Evolutionary conservation across 2,329 filamentous ascomycete genomes (phyloP).

Genomic region (Metarhizium sp.): DNA sequence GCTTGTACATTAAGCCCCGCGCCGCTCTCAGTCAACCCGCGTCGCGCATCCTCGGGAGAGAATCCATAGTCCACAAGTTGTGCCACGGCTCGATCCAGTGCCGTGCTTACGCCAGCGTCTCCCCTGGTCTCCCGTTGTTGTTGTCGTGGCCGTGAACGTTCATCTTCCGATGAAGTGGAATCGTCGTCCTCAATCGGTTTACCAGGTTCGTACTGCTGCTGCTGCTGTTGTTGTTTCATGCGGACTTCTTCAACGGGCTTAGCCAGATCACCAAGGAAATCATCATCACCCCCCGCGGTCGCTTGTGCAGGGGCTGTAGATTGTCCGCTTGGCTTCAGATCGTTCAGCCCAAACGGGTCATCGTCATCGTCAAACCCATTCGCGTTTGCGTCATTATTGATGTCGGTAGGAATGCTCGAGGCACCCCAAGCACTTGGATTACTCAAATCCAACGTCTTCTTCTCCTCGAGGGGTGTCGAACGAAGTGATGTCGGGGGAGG

Average conservation of each 20-base stretch:
- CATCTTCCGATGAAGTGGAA: slow-evolving; percentile 37
- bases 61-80: slow-evolving; percentile 96
- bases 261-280: slow-evolving; percentile 55
- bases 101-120: slow-evolving; percentile 18
- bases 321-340: slow-evolving; percentile 37
- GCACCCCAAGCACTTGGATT: slow-evolving; percentile 44
- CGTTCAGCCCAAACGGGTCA: slow-evolving; percentile 75
- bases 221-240: slow-evolving; percentile 11
- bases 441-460: slow-evolving; percentile 37
- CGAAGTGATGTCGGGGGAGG: slow-evolving; percentile 40
- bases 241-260: slow-evolving; percentile 57
- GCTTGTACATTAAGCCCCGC: slow-evolving; percentile 73
- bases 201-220: slow-evolving; percentile 31
- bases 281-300: slow-evolving; percentile 44
- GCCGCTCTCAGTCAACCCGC: slow-evolving; percentile 72
- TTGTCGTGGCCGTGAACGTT: slow-evolving; percentile 9
- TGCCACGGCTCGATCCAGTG: slow-evolving; percentile 69
- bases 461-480: slow-evolving; percentile 34
- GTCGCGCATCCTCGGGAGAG: slow-evolving; percentile 68
- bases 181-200: slow-evolving; percentile 43
- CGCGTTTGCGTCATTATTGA: slow-evolving; percentile 8
- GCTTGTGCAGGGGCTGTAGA: slow-evolving; percentile 18
- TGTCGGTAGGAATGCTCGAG: slow-evolving; percentile 11
- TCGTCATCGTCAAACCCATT: slow-evolving; percentile 59
- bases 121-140: slow-evolving; percentile 13